Conservation (phyloP, 345 rosid genomes). For the Salix arbutifolia region DNA sequence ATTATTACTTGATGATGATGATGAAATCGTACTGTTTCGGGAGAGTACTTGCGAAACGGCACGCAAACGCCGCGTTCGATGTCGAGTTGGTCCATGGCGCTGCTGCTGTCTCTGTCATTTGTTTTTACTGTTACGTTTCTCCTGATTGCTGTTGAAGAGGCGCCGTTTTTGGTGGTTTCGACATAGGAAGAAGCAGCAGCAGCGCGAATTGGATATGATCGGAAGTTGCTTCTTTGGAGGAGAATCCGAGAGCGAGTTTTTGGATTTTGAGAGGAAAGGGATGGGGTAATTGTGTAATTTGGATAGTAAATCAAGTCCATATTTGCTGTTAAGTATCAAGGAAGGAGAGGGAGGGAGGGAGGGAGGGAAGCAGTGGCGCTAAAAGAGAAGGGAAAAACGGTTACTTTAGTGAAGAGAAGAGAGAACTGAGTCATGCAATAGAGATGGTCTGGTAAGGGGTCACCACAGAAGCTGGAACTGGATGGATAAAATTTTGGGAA, state of each 20-base stretch:
- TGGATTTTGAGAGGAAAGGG: not conserved
- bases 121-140: not conserved
- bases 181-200: not conserved
- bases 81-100: slow-evolving; percentile 82
- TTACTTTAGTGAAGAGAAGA: not conserved
- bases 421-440: not conserved
- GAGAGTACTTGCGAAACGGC: slow-evolving; percentile 95
- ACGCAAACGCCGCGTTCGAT: slow-evolving; percentile 96
- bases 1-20: not conserved
- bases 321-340: not conserved
- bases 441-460: not conserved
- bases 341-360: not conserved
- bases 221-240: not conserved
- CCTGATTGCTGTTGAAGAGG: not conserved
- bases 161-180: not conserved
- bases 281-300: slow-evolving; percentile 8
- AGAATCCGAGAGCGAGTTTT: not conserved
- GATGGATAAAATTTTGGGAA: not conserved
- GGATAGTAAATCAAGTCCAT: slow-evolving; percentile 20
- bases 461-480: not conserved
- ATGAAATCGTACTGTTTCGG: slow-evolving; percentile 66
- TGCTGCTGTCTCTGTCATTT: not conserved
- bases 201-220: not conserved
- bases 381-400: not conserved
- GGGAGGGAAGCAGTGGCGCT: not conserved